Base-by-base conservation (phyloP, 2,329 filamentous ascomycete species). In the Aspergillus sergii region DNA sequence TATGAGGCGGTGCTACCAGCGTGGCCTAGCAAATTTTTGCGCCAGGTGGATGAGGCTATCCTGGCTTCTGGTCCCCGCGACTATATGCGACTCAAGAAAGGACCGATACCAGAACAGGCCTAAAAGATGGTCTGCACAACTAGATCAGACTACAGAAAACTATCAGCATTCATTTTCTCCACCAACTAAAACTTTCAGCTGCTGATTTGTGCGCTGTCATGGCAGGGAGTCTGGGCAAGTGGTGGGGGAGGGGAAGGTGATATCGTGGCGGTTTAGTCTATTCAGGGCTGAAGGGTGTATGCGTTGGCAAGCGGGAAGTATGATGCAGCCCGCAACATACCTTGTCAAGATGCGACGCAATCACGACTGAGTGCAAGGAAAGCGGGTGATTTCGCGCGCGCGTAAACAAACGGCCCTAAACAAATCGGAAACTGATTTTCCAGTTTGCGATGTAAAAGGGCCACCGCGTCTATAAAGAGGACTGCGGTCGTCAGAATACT, bases 221-320 rank as follows among this genome's bases (percentile, higher is more conserved):
- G 57, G 64, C 62, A 64, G 67, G 59, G 59, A 55, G 57, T 65
- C 43, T 51, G 59, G 50, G 55, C 64, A 61, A 60, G 66, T 60
- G 65, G 67, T 62, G 67, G 69, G 66, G 66, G 62, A 62, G 46
- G 54, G 58, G 57, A 59, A 57, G 62, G 56, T 56, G 60, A 65
- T 62, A 68, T 71, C 68, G 67, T 71, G 71, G 70, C 69, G 66
- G 69, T 67, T 72, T 71, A 71, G 68, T 68, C 63, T 68, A 63
- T 67, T 64, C 69, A 72, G 61, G 67, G 68, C 66, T 68, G 65
- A 70, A 66, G 70, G 69, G 75, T 74, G 76, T 76, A 78, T 78
- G 76, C 75, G 76, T 76, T 78, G 76, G 76, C 76, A 78, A 71
- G 70, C 68, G 70, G 68, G 68, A 67, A 65, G 64, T 55, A 68